These are phyloP conservation scores for Lagerstroemia speciosa DNA, from an alignment of 345 rosid species.

Conservation along the genomic window DNA sequence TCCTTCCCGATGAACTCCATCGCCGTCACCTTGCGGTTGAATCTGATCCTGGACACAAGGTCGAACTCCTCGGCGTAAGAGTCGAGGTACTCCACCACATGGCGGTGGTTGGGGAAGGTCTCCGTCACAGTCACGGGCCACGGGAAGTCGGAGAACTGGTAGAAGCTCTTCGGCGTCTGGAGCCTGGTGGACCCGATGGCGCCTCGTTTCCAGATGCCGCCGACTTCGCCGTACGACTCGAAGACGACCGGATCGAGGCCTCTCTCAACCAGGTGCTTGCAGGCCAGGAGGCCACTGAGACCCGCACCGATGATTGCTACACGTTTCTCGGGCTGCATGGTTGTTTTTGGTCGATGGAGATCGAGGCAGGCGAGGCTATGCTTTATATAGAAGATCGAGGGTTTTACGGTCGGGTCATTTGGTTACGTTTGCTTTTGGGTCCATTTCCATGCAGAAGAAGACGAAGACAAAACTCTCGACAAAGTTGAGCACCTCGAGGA, in stretches of 20 bases:
- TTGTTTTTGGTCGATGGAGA: not conserved
- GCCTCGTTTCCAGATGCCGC: constrained; percentile 27
- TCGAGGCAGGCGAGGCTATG: too few species aligned
- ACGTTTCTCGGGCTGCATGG: constrained; percentile 4
- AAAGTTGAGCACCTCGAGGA: too few species aligned
- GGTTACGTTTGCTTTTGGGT: too few species aligned
- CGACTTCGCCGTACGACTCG: constrained; percentile 20
- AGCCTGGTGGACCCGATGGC: constrained; percentile 30
- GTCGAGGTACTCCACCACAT: constrained; percentile 24
- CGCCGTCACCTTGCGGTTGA: constrained; percentile 19
- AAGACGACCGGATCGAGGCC: constrained; percentile 27
- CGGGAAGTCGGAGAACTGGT: constrained; percentile 33
- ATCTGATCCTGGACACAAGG: constrained; percentile 21
- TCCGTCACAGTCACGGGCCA: constrained; percentile 27
- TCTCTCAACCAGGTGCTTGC: constrained; percentile 25
- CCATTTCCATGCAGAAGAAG: too few species aligned
- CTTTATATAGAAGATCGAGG: too few species aligned
- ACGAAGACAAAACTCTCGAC: too few species aligned
- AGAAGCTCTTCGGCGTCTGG: constrained; percentile 27
- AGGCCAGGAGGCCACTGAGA: constrained; percentile 34
- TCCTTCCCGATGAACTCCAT: constrained; percentile 15
- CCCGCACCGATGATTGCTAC: constrained; percentile 40
- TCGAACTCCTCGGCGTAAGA: constrained; percentile 25
- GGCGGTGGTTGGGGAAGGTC: constrained; percentile 24
- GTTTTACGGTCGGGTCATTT: too few species aligned